Conservation (phyloP, 495 filamentous ascomycete genomes). For the Aspergillus sclerotiicarbonarius region DNA sequence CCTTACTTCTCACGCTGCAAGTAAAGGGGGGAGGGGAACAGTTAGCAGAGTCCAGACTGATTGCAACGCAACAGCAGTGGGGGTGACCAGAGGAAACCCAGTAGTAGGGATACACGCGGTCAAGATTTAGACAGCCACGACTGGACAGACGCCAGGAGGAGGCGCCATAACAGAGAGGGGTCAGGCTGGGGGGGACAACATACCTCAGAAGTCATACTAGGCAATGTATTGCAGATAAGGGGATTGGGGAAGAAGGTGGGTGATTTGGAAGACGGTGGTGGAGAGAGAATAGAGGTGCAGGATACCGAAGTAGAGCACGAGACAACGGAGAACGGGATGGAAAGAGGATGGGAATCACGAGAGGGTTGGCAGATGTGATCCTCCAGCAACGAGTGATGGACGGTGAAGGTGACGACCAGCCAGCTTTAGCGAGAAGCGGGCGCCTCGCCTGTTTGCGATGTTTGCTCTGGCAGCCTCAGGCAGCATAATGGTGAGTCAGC, state of each 20-base stretch:
- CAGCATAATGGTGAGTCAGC: conserved; percentile 1
- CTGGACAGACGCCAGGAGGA: neutral
- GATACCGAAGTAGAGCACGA: conserved; percentile 12
- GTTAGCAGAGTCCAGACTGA: conserved; percentile 15
- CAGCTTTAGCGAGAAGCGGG: conserved; percentile 28
- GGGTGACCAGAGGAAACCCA: neutral
- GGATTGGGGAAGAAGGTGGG: conserved; percentile 8
- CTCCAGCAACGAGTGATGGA: conserved; percentile 29
- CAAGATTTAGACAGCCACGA: neutral
- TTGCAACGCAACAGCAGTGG: conserved; percentile 4
- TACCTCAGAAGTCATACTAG: conserved; percentile 51
- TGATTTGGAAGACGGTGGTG: conserved; percentile 10
- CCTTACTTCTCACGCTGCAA: conserved; percentile 82
- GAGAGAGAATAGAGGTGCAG: conserved; percentile 8
- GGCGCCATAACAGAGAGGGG: conserved; percentile 31
- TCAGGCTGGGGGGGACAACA: conserved; percentile 32
- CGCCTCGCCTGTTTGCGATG: conserved; percentile 22
- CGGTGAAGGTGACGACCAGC: conserved; percentile 30
- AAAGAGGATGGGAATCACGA: conserved; percentile 20
- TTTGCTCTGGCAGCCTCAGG: conserved; percentile 21
- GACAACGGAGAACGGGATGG: conserved; percentile 10
- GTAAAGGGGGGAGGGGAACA: conserved; percentile 24
- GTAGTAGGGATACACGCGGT: neutral
- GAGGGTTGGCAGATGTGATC: conserved; percentile 27
- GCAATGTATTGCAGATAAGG: conserved; percentile 14